These are phyloP conservation scores for Ceratopteris richardii DNA, from an alignment of 75 land plant species.

Conservation along the genomic window DNA sequence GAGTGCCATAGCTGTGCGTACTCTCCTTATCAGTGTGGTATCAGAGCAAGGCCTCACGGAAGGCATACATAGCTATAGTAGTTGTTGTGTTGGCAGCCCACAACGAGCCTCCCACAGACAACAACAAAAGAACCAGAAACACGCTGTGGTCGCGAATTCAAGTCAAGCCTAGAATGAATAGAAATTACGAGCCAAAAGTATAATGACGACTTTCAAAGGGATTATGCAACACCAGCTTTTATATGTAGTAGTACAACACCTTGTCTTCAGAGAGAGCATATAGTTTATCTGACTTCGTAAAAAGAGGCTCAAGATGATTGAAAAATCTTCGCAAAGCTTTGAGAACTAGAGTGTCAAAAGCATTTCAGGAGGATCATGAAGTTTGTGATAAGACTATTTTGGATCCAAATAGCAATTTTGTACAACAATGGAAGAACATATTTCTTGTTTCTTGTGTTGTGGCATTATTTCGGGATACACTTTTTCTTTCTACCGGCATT, in stretches of 20 bases:
- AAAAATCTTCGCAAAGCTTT: neutral
- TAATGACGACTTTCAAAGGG: neutral
- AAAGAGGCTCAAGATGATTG: neutral
- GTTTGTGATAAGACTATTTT: conserved; percentile 40
- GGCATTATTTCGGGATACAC: conserved; percentile 69
- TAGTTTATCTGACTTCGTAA: neutral
- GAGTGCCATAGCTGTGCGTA: too few species aligned
- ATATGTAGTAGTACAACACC: neutral
- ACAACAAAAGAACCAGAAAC: too few species aligned
- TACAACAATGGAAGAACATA: conserved; percentile 66
- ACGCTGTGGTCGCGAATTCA: too few species aligned
- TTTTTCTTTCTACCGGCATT: conserved; percentile 57
- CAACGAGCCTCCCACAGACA: too few species aligned
- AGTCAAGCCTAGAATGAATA: too few species aligned
- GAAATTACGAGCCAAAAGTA: too few species aligned
- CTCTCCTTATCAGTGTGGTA: too few species aligned
- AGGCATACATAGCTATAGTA: too few species aligned
- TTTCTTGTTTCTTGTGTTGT: conserved; percentile 56
- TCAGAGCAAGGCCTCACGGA: too few species aligned
- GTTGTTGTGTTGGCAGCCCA: too few species aligned
- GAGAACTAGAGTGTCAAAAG: conserved; percentile 27
- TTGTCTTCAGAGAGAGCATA: neutral
- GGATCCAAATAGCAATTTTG: conserved; percentile 50
- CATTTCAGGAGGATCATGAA: conserved; percentile 72
- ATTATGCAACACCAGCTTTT: neutral